Evolutionary conservation across 176 grass and related monocot species (phyloP).

Genomic region (Carex parvula): DNA sequence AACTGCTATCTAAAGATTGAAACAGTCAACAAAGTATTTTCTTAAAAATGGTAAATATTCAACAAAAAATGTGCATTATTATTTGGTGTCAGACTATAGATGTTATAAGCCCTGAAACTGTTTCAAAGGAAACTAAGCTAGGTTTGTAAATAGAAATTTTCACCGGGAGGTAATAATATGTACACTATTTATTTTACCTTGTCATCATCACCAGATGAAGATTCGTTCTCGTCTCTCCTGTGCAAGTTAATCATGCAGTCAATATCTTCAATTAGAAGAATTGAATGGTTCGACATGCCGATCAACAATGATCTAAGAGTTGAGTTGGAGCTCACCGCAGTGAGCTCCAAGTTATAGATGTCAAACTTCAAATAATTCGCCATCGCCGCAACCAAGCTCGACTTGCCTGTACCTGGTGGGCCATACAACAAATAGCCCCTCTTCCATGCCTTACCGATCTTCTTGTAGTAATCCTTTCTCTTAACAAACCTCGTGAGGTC

Average conservation of each 20-base stretch:
- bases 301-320: conserved; percentile 53
- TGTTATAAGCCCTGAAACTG: neutral
- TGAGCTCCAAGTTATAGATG: conserved; percentile 81
- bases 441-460: conserved; percentile 85
- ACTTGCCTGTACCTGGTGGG: conserved; percentile 86
- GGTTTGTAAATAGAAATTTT: neutral
- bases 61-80: neutral
- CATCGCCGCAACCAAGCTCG: conserved; percentile 89
- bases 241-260: conserved; percentile 70
- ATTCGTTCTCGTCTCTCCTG: conserved; percentile 33
- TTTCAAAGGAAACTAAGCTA: neutral
- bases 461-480: conserved; percentile 83
- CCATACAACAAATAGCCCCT: conserved; percentile 81
- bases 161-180: neutral
- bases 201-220: conserved; percentile 21
- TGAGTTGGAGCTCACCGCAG: conserved; percentile 51
- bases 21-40: too few species aligned
- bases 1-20: too few species aligned
- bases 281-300: conserved; percentile 66
- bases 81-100: neutral
- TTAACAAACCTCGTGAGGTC: conserved; percentile 72
- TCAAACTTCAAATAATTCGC: conserved; percentile 95
- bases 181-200: conserved; percentile 20
- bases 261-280: conserved; percentile 93
- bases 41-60: too few species aligned